Conservation (phyloP, 768 basidiomycete species). For the Lyophyllum shimeji region DNA sequence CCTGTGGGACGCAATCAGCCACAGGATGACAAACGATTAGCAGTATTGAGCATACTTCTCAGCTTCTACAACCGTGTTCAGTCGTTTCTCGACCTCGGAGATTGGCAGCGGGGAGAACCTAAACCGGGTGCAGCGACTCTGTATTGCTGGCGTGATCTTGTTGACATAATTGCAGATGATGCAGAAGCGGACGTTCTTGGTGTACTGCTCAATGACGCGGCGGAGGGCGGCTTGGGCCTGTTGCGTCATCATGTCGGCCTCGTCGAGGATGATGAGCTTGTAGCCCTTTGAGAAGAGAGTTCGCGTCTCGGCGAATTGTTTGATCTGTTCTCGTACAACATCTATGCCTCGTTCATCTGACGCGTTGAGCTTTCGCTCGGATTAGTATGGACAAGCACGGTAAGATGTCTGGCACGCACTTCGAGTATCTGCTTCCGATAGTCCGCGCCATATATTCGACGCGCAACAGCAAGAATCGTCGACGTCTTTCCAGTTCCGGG, state of each 20-base stretch:
- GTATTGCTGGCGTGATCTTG: conserved; percentile 97
- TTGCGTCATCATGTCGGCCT: conserved; percentile 99
- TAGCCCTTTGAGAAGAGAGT: conserved; percentile 90
- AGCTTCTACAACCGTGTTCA: conserved; percentile 74
- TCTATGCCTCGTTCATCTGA: conserved; percentile 99
- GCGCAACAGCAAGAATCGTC: conserved; percentile 92
- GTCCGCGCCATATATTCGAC: conserved; percentile 86
- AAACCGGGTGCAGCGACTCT: conserved; percentile 97
- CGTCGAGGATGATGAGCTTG: conserved; percentile 97
- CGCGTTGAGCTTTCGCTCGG: conserved; percentile 75
- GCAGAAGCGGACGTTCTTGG: conserved; percentile 97
- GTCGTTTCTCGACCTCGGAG: conserved; percentile 78
- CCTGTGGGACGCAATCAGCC: conserved; percentile 37
- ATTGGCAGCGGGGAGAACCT: conserved; percentile 93
- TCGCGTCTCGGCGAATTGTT: conserved; percentile 95
- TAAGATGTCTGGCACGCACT: conserved; percentile 39
- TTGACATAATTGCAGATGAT: conserved; percentile 99
- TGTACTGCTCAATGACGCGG: conserved; percentile 97
- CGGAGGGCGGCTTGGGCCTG: conserved; percentile 96
- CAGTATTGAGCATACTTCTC: conserved; percentile 62
- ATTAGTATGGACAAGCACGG: neutral
- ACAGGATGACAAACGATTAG: neutral
- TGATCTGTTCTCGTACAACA: conserved; percentile 98
- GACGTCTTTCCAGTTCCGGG: conserved; percentile 99
- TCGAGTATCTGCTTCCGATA: conserved; percentile 94